Base-by-base conservation (phyloP, 352 stramenopile species). In the Globisporangium irregulare region DNA sequence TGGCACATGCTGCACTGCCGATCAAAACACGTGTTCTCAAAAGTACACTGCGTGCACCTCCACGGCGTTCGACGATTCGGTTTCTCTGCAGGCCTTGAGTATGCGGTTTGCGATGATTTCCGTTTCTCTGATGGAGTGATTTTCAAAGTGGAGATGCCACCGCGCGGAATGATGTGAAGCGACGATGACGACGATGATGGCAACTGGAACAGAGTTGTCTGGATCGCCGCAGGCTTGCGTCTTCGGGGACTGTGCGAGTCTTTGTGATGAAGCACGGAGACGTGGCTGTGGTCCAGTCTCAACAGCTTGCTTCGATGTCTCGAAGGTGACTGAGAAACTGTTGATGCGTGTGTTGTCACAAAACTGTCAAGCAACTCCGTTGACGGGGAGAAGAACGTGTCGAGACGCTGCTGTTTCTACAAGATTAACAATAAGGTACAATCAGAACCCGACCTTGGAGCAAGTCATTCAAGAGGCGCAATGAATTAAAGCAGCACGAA, bases 1-100 rank as follows among this genome's bases (percentile, higher is more conserved):
- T 73, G 78, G 68, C 82, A 92, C 82, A 92, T 92, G 64, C 81
- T 86, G 75, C 84, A 92, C 34, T 73, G 67, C 22, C 67, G 80
- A 59, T 90, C 81, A 43, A 92, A 91, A 73, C 84, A 92, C 51
- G 79, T 90, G 70, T 92, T 92, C 58, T 86, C 79, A 61, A 80
- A 92, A 20, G 84, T 92, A 74, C 84, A 92, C 59, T 85, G 67
- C 25, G 51, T 20, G 53, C 84, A 92, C 20, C 71, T 78, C 84
- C 84, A 92, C 12, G 81, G 54, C 18, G 78, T 63, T 6, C 72
- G 74, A 24, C 38, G 54, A 43, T 62, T 51, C 70, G 74, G 20
- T 27, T 53, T 36, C 29, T 59, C 57, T 10, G 50, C 14, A 24
- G 10, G 24, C 59, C 34, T 34, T 54, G 38, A n/a, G 15, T 65